phyloP scores from a whole-genome alignment of 495 filamentous ascomycete genomes.

The Glutinoglossum americanum region DNA sequence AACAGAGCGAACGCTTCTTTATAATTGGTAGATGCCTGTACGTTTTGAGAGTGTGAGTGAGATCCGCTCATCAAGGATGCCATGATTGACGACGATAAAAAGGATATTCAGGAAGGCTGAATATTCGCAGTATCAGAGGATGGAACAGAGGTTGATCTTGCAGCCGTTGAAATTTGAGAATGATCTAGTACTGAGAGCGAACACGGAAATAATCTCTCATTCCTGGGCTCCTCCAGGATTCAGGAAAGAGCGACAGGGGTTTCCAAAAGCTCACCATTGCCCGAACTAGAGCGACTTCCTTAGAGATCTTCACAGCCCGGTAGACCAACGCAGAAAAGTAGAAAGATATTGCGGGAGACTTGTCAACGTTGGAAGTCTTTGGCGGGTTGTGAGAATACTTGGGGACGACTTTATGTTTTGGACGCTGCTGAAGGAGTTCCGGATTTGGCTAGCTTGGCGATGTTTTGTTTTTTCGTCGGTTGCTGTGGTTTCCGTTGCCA shows the following conservation, averaged over 20 bases:
- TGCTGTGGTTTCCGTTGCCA: neutral
- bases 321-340: neutral
- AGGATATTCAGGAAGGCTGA: neutral
- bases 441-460: neutral
- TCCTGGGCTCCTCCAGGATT: neutral
- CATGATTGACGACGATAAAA: neutral
- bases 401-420: neutral
- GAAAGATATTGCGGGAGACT: too few relatives aligned
- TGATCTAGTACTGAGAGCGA: neutral
- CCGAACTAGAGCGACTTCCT: neutral
- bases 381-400: neutral
- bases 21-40: conserved; percentile 95
- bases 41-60: neutral
- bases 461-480: neutral
- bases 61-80: neutral
- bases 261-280: neutral
- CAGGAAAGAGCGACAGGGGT: neutral
- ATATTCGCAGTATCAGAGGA: neutral
- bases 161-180: neutral
- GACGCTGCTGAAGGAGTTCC: neutral
- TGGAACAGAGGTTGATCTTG: neutral
- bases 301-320: neutral
- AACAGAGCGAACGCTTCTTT: conserved; percentile 99
- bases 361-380: neutral
- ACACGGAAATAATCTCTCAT: neutral